phyloP scores from a whole-genome alignment of 148 eudicot species.

The Vaccinium corymbosum region DNA sequence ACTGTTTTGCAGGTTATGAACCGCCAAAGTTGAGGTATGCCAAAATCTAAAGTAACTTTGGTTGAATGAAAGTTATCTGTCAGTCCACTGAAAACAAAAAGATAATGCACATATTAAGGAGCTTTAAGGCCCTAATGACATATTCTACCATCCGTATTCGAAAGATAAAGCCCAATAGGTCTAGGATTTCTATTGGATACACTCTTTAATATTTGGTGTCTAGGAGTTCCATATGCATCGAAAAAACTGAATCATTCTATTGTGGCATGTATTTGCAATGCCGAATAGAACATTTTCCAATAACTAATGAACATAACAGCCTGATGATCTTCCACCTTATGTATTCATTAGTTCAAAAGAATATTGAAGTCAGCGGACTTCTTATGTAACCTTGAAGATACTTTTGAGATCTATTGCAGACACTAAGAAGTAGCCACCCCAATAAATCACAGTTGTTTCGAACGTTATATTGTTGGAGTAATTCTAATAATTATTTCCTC shows the following conservation, averaged over 20 bases:
- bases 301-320: background rate
- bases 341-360: background rate
- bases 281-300: background rate
- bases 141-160: background rate
- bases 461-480: too few species aligned
- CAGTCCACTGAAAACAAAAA: background rate
- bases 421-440: too few species aligned
- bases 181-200: background rate
- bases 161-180: background rate
- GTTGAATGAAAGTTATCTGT: background rate
- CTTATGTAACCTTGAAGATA: background rate
- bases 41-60: background rate
- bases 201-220: background rate
- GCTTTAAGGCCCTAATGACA: background rate
- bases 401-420: too few species aligned
- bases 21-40: slow-evolving; percentile 64
- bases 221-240: background rate
- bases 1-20: slow-evolving; percentile 53
- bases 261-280: background rate
- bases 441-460: too few species aligned
- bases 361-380: background rate
- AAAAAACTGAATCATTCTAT: background rate
- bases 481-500: too few species aligned
- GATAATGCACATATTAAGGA: background rate
- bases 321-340: background rate